Conservation (phyloP, 2,329 filamentous ascomycete species). For the Torrubiellomyces zombiae region DNA sequence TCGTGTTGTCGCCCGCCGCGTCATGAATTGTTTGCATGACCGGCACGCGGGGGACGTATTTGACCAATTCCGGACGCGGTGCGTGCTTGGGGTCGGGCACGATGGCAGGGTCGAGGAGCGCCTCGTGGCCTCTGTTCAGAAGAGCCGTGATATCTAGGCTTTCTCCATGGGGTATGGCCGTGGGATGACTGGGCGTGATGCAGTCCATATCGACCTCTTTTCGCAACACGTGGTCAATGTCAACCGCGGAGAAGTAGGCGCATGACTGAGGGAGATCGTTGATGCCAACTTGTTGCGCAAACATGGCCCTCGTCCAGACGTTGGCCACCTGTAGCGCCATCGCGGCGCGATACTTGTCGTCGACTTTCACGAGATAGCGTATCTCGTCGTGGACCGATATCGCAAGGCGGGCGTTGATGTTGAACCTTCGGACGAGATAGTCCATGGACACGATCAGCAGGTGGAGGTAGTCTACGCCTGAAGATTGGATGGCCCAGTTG, state of each 20-base stretch:
- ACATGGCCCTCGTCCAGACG: constrained; percentile 94
- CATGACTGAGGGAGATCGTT: constrained; percentile 85
- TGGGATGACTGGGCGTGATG: constrained; percentile 70
- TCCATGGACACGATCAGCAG: constrained; percentile 90
- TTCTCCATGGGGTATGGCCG: constrained; percentile 68
- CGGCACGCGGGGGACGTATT: constrained; percentile 54
- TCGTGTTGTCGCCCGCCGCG: constrained; percentile 25
- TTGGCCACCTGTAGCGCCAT: constrained; percentile 92
- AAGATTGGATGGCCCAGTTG: constrained; percentile 98
- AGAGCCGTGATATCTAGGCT: constrained; percentile 69
- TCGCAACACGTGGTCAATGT: constrained; percentile 86
- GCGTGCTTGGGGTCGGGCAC: constrained; percentile 32
- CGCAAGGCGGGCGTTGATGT: constrained; percentile 67
- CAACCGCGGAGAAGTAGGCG: constrained; percentile 89
- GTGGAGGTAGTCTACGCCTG: constrained; percentile 92
- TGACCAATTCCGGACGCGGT: constrained; percentile 43
- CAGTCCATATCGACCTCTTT: constrained; percentile 99
- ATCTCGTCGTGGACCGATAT: constrained; percentile 98
- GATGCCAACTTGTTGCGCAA: constrained; percentile 91
- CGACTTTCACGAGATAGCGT: constrained; percentile 70
- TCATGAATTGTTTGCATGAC: constrained; percentile 62
- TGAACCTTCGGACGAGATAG: constrained; percentile 72
- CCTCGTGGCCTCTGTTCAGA: constrained; percentile 52
- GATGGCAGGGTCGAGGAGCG: constrained; percentile 50
- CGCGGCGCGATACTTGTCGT: constrained; percentile 76